Percentiles rank a stretch among this genome's conserved stretches.
Evolutionary conservation across 495 filamentous ascomycete genomes (phyloP).

Genomic region (Talaromyces ruber): DNA sequence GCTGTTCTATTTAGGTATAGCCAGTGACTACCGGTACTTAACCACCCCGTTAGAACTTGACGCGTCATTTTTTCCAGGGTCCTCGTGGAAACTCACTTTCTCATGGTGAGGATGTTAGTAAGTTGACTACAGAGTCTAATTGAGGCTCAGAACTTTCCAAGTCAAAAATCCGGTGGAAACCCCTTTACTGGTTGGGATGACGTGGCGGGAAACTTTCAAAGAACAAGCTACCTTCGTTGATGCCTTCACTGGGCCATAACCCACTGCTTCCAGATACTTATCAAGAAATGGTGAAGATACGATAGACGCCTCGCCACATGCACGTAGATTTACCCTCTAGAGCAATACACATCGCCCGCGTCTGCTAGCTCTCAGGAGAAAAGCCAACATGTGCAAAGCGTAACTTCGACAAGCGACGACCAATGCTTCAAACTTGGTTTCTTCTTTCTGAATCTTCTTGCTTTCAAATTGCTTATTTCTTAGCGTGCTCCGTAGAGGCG

Average conservation of each 20-base stretch:
- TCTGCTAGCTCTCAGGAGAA: background rate
- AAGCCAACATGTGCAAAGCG: background rate
- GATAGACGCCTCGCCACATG: background rate
- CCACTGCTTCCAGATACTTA: no score
- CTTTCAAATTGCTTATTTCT: no score
- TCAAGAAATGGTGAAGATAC: background rate
- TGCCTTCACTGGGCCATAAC: no score
- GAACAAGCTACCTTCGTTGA: background rate
- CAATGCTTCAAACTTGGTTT: background rate
- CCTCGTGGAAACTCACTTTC: background rate
- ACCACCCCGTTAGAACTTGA: no score
- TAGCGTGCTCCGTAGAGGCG: no score
- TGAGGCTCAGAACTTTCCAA: background rate
- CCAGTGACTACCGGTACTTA: no score
- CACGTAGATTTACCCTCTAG: background rate
- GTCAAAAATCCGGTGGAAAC: background rate
- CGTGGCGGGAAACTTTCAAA: background rate
- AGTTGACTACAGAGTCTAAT: background rate
- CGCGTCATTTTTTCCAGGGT: no score
- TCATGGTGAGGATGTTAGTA: background rate
- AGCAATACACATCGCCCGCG: background rate
- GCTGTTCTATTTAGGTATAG: no score
- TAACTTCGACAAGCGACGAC: background rate
- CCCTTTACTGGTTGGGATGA: background rate
- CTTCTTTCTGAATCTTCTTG: no score